Base-by-base conservation (phyloP, 129 eudicot species). In the Gnaphalium uliginosum region DNA sequence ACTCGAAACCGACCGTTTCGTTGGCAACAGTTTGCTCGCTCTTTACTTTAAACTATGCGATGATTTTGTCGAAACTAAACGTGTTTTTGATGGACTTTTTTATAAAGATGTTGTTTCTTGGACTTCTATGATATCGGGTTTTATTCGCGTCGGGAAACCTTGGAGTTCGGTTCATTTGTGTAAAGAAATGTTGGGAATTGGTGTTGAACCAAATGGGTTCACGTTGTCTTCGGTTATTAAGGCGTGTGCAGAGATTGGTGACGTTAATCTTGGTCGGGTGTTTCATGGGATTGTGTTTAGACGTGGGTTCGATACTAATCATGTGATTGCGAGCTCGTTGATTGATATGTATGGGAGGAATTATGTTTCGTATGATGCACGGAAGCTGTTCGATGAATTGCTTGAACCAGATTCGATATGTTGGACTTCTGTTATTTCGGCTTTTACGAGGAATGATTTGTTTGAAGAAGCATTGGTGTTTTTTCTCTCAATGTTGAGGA, bases 331-430 rank as follows among this genome's bases (percentile, higher is more conserved):
- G 26, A 85, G 97, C 63, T 79, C 90, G 5, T 74, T 93, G 86
- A 83, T 90, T 57, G 93, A 93, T 59, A 85, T 93, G 97, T 90
- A 93, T 73, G 98, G 98, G 59, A 77, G 85, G 78, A 90, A 77
- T 41, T 51, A 53, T 10, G 41, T 48, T 53, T 67, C 92, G 0
- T 33, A 48, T 1, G 77, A 78, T 51, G 96, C 88, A 22, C 79
- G 75, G 19, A 75, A 78, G 53, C 46, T 88, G 91, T 88, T 93
- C 32, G 91, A 78, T 70, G 88, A 90, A 84, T 6, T 93, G 97
- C 77, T 30, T 66, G 91, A 85, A 74, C 86, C 83, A 3, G 98
- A 93, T 77, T 29, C 85, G 18, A 72, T 93, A 71, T 93, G 98
- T 75, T 90, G 96, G 86, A 88, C 97, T 69, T 82, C 98, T 8